Evolutionary conservation across 2,329 filamentous ascomycete genomes (phyloP), one percentile per base, ranked within the genome.

Genomic region (Fusarium temperatum): DNA sequence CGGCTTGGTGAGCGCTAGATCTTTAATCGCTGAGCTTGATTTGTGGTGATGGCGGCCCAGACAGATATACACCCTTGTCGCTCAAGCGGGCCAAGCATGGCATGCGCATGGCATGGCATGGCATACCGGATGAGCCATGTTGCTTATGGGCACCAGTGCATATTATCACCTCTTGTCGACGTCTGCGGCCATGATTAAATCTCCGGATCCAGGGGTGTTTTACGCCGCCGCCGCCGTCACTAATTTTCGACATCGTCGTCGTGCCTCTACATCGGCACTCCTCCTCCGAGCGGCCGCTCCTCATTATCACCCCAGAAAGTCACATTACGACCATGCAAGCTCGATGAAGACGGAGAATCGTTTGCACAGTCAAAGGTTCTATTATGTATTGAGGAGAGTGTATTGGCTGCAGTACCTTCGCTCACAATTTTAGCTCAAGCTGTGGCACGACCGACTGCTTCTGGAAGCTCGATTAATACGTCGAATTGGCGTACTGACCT

Each of bases 281-380:
- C 45, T 64, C 36, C 54, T 51, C 48, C 63, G 64, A 73, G 72
- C 72, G 68, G 72, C 72, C 72, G 72, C 72, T 62, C 68, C 48
- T 58, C 62, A 51, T 60, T 56, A 54, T 44, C 44, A 66, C 51
- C 61, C 66, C 50, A 39, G 64, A 64, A 51, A 65, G 51, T 45
- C 53, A 47, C 60, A 63, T 58, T 38, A 36, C 55, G 63, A 67
- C 73, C 63, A 50, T 70, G 76, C 65, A 73, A 68, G 63, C 63
- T 35, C 55, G 54, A 65, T 53, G 51, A 61, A 57, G 47, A 68
- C 8, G 32, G 69, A 76, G 48, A 74, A 72, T 63, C 57, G 63
- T 54, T 70, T 51, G 57, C 39, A 56, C 65, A 68, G 65, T 45
- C 50, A 61, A 70, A 72, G 61, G 44, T 45, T 55, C 50, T 53